Base-by-base conservation (phyloP, 768 basidiomycete genomes). In the Mycena albidolilacea region DNA sequence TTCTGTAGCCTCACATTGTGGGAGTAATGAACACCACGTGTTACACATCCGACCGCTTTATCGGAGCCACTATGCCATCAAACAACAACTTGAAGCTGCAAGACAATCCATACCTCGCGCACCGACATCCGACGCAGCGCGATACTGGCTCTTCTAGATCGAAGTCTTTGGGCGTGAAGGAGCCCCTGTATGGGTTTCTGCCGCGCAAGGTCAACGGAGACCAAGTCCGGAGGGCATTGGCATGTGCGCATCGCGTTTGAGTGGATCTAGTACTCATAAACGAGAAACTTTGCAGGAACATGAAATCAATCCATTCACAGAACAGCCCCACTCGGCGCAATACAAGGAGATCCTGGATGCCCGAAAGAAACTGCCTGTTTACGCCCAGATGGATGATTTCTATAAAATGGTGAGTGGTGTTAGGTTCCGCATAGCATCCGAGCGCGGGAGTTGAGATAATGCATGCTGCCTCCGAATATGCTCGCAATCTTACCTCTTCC, bases 361-460 rank as follows among this genome's bases (percentile, higher is more conserved):
- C 11, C 90, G 97, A 67, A 96, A 92, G 85, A 94, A 95, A 79
- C 85, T 99, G 30, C 97, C 97, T 0, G 97, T 99, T 0, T 98
- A 88, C 77, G 83, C 91, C 1, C 95, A 97, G 82, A 97, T 98
- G 97, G 89, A 92, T 68, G 94, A 97, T 52, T 98, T 99, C 81
- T 90, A 93, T 78, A 87, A 93, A 75, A 92, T 97, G 84, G 95
- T 95, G 83, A 84, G 94, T 88, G 39, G 82, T 46, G 46, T 46
- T 46, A 12, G 46, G 46, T 43, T 43, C 14, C 41, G 41, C 46
- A 17, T 46, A 46, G 15, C 46, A 17, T 17, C 46, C 46, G 46
- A 46, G 46, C 15, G 46, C 19, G 46, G 46, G 46, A 15, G 46
- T 46, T 17, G 46, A 46, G 15, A 46, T 46, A 46, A 43, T 43